Evolutionary conservation across 805 yeast species (phyloP).

Genomic region (Candida vartiovaarae): DNA sequence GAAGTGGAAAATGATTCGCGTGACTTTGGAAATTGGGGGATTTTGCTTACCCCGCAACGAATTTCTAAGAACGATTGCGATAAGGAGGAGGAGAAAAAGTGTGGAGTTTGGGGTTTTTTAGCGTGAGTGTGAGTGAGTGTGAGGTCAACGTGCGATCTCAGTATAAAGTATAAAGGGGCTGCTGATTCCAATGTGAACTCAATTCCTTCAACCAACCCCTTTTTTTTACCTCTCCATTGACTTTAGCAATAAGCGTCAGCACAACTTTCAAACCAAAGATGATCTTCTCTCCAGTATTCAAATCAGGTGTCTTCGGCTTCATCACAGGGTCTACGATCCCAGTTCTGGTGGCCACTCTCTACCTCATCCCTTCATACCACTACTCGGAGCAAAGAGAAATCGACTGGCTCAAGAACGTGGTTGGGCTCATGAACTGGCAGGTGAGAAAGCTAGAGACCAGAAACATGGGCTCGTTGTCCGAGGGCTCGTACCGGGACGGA

Average conservation of each 20-base stretch:
- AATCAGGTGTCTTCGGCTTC: conserved; percentile 20
- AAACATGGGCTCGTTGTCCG: not conserved
- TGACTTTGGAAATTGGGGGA: no score
- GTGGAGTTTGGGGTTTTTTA: no score
- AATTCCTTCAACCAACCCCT: not conserved
- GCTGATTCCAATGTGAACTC: no score
- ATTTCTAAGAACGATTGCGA: no score
- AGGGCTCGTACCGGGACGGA: conserved; percentile 21
- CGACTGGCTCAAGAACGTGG: conserved; percentile 15
- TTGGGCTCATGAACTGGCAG: conserved; percentile 18
- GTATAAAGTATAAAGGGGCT: not conserved
- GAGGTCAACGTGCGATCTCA: not conserved
- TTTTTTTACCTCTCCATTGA: not conserved
- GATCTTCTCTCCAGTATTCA: conserved; percentile 10
- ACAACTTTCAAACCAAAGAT: not conserved
- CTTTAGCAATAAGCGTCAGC: not conserved
- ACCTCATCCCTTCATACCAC: conserved; percentile 14
- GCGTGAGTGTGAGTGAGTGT: no score
- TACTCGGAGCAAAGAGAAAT: conserved; percentile 17
- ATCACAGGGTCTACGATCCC: conserved; percentile 20
- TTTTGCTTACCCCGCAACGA: no score
- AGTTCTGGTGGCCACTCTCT: conserved; percentile 16
- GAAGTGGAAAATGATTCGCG: no score
- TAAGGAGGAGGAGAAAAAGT: not conserved
- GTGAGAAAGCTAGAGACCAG: conserved; percentile 8